Evolutionary conservation across 768 basidiomycete species (phyloP).

Genomic region (Amyloporia xantha): DNA sequence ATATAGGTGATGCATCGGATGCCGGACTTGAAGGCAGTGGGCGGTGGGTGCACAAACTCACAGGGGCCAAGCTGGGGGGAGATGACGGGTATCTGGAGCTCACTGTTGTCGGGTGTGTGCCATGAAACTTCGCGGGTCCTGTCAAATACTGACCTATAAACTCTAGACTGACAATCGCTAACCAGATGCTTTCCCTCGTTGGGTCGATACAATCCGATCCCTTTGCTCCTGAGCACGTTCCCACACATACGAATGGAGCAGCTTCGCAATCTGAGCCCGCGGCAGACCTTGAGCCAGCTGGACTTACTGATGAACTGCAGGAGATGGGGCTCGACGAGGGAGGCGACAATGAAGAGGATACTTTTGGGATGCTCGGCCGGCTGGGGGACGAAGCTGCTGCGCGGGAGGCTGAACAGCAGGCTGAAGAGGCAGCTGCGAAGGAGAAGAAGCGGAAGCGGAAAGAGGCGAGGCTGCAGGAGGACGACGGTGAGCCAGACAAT

Average conservation of each 20-base stretch:
- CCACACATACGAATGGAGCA: slow-evolving; percentile 21
- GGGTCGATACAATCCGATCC: slow-evolving; percentile 78
- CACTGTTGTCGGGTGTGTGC: slow-evolving; percentile 78
- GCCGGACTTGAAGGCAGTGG: slow-evolving; percentile 45
- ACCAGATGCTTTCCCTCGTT: slow-evolving; percentile 87
- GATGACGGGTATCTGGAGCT: slow-evolving; percentile 65
- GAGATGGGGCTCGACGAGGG: slow-evolving; percentile 19
- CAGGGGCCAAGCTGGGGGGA: slow-evolving; percentile 65
- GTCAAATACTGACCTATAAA: background rate
- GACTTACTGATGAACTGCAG: slow-evolving; percentile 17
- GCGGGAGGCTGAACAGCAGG: slow-evolving; percentile 14
- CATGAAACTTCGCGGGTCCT: background rate
- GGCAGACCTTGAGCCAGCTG: slow-evolving; percentile 3
- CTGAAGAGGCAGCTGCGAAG: slow-evolving; percentile 18
- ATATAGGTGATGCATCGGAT: slow-evolving; percentile 14
- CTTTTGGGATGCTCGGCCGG: slow-evolving; percentile 26
- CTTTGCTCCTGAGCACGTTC: slow-evolving; percentile 55
- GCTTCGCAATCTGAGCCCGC: slow-evolving; percentile 4
- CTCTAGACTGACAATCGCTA: slow-evolving; percentile 75
- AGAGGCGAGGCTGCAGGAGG: slow-evolving; percentile 15
- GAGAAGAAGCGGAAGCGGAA: slow-evolving; percentile 26
- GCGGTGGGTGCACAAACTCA: slow-evolving; percentile 71
- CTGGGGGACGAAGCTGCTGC: slow-evolving; percentile 24
- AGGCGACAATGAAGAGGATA: slow-evolving; percentile 26
- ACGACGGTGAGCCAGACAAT: slow-evolving; percentile 11